Evolutionary conservation across 116 monocot species (phyloP).

Genomic region (Dioscorea cayenensis): DNA sequence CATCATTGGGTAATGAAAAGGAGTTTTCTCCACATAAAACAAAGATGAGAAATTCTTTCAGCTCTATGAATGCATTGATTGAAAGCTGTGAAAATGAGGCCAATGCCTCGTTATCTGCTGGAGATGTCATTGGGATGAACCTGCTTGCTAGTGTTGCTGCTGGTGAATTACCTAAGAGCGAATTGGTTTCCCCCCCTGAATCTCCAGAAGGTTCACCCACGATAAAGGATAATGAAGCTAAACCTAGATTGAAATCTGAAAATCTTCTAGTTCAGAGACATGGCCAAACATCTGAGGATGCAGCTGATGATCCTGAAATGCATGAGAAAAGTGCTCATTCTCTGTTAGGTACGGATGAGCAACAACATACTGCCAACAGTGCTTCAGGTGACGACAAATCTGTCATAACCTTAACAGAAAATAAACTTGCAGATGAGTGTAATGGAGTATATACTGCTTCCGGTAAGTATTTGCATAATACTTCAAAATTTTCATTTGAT

Average conservation of each 20-base stretch:
- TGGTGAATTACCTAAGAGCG: conserved; percentile 40
- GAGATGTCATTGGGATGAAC: conserved; percentile 71
- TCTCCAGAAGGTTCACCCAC: conserved; percentile 14
- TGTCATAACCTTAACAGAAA: conserved; percentile 3
- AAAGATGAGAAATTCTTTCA: conserved; percentile 33
- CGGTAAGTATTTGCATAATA: conserved; percentile 1
- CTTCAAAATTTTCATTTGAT: neutral
- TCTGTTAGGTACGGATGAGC: conserved; percentile 9
- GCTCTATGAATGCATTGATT: conserved; percentile 60
- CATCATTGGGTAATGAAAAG: conserved; percentile 35
- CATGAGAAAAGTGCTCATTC: conserved; percentile 11
- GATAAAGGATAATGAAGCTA: conserved; percentile 14
- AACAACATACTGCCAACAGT: neutral
- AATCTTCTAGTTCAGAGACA: conserved; percentile 3
- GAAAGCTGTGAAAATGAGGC: conserved; percentile 60
- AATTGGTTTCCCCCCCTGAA: conserved; percentile 19
- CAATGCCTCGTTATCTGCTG: conserved; percentile 29
- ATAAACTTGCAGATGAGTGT: neutral
- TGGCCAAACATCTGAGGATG: conserved; percentile 10
- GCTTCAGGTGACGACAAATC: conserved; percentile 8
- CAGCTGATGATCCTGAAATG: conserved; percentile 16
- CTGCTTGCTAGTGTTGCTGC: conserved; percentile 69
- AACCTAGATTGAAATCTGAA: conserved; percentile 14
- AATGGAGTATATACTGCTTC: conserved; percentile 7
- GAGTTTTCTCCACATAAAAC: conserved; percentile 13